Evolutionary conservation across 2,329 filamentous ascomycete genomes (phyloP).

Genomic region (Diaporthe destruens): DNA sequence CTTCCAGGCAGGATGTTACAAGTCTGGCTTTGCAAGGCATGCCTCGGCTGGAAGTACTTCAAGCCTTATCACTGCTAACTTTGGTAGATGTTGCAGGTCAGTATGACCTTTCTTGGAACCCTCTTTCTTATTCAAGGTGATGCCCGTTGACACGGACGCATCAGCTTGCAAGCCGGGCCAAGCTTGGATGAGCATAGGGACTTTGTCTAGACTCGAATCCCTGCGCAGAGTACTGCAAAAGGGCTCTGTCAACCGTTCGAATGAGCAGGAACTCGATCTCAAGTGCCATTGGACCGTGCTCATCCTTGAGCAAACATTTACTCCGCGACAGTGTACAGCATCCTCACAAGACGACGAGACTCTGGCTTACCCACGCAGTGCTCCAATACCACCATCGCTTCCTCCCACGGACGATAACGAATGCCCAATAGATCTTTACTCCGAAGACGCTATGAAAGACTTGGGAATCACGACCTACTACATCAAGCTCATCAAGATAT

Average conservation of each 20-base stretch:
- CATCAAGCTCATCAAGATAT: neutral
- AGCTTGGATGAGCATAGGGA: conserved; percentile 10
- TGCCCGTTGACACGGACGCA: neutral
- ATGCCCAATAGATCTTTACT: neutral
- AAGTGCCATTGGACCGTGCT: neutral
- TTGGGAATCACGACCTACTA: neutral
- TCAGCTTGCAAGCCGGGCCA: neutral
- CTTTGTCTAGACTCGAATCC: neutral
- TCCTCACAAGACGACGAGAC: neutral
- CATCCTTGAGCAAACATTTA: neutral
- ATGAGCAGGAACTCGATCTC: neutral
- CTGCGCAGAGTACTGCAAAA: neutral
- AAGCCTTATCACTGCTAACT: neutral
- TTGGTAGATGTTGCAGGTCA: neutral
- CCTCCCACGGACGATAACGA: neutral
- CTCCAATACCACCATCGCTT: neutral
- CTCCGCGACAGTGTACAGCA: neutral
- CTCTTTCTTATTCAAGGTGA: neutral
- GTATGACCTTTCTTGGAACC: neutral
- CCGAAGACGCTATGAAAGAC: neutral
- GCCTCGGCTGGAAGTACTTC: neutral
- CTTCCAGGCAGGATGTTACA: neutral
- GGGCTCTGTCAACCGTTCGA: neutral
- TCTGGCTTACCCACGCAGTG: neutral
- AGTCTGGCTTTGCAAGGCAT: neutral